Evolutionary conservation across 2,329 filamentous ascomycete genomes (phyloP), one percentile per base, ranked within the genome.

Genomic region (Trichoderma harzianum): DNA sequence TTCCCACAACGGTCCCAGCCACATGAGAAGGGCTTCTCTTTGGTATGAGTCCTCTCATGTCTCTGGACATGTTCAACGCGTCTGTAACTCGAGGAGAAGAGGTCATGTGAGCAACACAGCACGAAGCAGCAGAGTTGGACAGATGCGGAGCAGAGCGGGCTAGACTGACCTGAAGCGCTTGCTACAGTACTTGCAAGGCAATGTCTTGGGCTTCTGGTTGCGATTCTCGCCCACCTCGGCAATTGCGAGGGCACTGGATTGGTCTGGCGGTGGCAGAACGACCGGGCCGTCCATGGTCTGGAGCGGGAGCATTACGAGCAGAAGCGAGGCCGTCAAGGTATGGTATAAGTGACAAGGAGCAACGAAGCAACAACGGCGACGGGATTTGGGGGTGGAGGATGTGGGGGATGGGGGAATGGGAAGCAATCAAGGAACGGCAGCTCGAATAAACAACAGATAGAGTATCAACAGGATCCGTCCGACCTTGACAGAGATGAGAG

Each of bases 1-100:
- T 90, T 90, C 63, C 88, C 88, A 80, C 88, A 90, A 55, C 86
- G 84, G 77, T 85, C 84, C 86, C 87, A 89, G 73, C 77, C 83
- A 76, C 88, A 90, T 65, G 86, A 84, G 77, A 90, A 90, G 10
- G 88, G 88, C 79, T 90, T 90, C 80, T 90, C 88, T 77, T 90
- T 90, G 75, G 88, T 90, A 80, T 90, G 88, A 39, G 88, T 90
- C 74, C 88, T 85, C 79, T 90, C 88, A 78, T 90, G 88, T 78
- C 88, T 84, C 79, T 90, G 88, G 68, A 90, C 87, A 80, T 90
- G 88, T 79, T 90, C 88, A 75, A 90, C 87, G 76, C 88, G 87
- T 79, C 88, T 89, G 80, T 72, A 74, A 28, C 26, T 58, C 32
- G 43, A 36, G 39, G 58, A 39, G 55, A 66, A 71, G 53, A 34